Evolutionary conservation across 1,139 yeast genomes (phyloP), one percentile per base, ranked within the genome.

Genomic region (Diutina rugosa): DNA sequence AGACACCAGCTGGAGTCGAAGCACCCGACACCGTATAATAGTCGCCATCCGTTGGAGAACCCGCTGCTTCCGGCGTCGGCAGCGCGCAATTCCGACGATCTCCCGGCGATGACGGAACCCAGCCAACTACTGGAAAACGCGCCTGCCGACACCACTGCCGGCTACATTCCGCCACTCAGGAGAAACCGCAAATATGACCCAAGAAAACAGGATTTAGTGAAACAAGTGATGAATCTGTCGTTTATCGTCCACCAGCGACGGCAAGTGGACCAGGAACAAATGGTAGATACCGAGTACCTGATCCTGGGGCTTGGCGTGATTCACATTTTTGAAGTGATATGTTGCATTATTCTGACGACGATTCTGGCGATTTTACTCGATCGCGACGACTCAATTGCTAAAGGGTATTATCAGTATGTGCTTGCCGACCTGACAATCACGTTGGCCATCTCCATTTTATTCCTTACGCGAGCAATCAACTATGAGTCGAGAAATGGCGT

Each of bases 401-500:
- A 57, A 2, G 69, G 70, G 0, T 64, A 73, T 6, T 76, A 75
- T 63, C 62, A 70, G 52, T 76, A 70, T 58, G 68, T 76, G 57
- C 69, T 76, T 30, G 78, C 78, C 1, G 73, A 72, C 58, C 71
- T 72, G 6, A 63, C 69, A 3, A 65, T 76, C 32, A 69, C 78
- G 1, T 60, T 73, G 5, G 64, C 67, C 1, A 69, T 74, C 4
- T 67, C 78, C 3, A 55, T 74, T 6, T 32, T 74, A 35, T 74
- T 76, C 59, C 65, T 75, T 45, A 65, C 69, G 12, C 68, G 67
- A 8, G 59, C 73, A 9, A 67, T 76, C 56, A 72, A 72, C 57
- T 76, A 73, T 57, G 79, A 75, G 58, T 68, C 64, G 58, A 61
- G 78, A 58, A 74, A 74, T 59, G 79, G 80, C 1, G 72, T 76